Evolutionary conservation across 768 basidiomycete species (phyloP), one percentile per base, ranked within the genome.

Genomic region (Sarcomyxa edulis): DNA sequence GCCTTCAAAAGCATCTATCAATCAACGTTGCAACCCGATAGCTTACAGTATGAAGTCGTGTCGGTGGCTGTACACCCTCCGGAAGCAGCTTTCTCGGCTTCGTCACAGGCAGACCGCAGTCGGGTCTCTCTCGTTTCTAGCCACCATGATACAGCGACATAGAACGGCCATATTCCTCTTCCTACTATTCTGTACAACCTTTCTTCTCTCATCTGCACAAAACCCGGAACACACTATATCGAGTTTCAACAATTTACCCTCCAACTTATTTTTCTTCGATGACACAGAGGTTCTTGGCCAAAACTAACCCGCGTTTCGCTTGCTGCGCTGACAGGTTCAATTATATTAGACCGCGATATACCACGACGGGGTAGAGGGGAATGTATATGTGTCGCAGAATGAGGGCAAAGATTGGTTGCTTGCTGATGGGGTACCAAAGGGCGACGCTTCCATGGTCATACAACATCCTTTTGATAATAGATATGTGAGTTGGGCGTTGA

Each of bases 241-340:
- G 23, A 62, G 68, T 40, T 88, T 95, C 58, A 52, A 74, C 33
- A 85, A 86, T 56, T 64, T 87, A 24, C 91, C 92, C 7, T 74
- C 74, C 9, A 71, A 74, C 49, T 55, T 95, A 37, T 87, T 85
- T 66, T 97, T 92, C 71, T 96, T 98, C 62, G 88, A 97, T 46
- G 95, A 96, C 62, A 83, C 89, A 6, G 61, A 82, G 21, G 94
- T 94, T 49, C 49, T 84, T 67, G n/a, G 36, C 19, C 7, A 11
- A n/a, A 16, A 33, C 37, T 27, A 3, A 36, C 26, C 9, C 33
- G 24, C 31, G 31, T 21, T 29, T 32, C 33, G 9, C n/a, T 20
- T 25, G 18, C 27, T 24, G 19, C 35, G 12, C 42, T 54, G 35
- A 51, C 41, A 26, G 32, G 27, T 15, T 32, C 15, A 26, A 24